Evolutionary conservation across 805 yeast genomes (phyloP).

Genomic region (Saccharomycopsis fodiens): DNA sequence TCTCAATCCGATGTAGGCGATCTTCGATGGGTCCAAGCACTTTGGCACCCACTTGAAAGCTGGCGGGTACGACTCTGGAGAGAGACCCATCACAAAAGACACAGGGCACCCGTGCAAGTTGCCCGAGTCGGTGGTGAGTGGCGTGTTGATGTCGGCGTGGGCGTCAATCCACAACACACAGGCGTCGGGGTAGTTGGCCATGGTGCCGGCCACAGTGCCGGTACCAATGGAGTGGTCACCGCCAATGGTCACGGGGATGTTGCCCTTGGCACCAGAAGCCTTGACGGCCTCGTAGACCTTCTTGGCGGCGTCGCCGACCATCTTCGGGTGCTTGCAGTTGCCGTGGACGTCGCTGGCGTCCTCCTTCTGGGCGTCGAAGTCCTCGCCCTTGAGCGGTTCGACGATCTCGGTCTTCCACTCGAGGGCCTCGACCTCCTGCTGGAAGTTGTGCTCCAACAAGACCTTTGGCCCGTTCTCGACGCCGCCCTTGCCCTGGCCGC

Average conservation of each 20-base stretch:
- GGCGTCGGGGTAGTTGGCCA: conserved; percentile 74
- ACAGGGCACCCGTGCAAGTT: conserved; percentile 97
- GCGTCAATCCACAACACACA: conserved; percentile 96
- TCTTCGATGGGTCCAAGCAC: conserved; percentile 54
- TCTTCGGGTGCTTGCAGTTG: conserved; percentile 60
- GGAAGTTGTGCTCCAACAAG: conserved; percentile 65
- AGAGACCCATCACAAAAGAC: conserved; percentile 80
- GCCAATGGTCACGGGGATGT: conserved; percentile 79
- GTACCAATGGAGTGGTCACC: conserved; percentile 97
- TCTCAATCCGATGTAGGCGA: conserved; percentile 90
- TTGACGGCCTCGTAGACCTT: conserved; percentile 54
- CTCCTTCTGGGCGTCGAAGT: conserved; percentile 36
- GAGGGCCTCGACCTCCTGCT: conserved; percentile 49
- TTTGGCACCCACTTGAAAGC: conserved; percentile 77
- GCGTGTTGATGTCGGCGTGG: conserved; percentile 94
- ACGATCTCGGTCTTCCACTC: conserved; percentile 61
- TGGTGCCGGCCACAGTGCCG: conserved; percentile 82
- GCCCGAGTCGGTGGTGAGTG: conserved; percentile 75
- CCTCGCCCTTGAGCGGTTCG: conserved; percentile 44
- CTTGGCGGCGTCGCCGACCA: conserved; percentile 69
- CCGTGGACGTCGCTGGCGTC: conserved; percentile 35
- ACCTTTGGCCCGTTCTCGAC: conserved; percentile 92
- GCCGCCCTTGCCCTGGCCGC: conserved; percentile 92
- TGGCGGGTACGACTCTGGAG: conserved; percentile 57
- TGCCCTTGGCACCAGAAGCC: conserved; percentile 38